These are phyloP conservation scores for Aspergillus kassunensis DNA, from an alignment of 495 filamentous ascomycete species.

Conservation along the genomic window DNA sequence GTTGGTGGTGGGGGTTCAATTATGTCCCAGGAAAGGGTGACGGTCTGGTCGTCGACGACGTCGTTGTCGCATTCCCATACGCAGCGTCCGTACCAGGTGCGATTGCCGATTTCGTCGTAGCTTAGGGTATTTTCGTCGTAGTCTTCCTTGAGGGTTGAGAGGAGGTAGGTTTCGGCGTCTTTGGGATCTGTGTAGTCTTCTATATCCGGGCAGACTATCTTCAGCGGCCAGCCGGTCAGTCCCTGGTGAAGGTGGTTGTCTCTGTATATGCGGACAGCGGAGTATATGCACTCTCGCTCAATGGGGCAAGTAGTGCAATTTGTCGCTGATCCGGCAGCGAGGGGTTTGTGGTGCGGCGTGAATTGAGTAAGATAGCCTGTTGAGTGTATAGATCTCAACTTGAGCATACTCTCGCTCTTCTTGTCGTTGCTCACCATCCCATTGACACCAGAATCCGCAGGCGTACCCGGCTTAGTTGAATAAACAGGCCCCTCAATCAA, in stretches of 20 bases:
- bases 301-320: slow-evolving; percentile 81
- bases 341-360: slow-evolving; percentile 66
- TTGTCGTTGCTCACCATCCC: too few relatives aligned
- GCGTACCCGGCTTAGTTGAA: slow-evolving; percentile 9
- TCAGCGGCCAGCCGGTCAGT: slow-evolving; percentile 73
- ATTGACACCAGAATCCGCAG: not conserved
- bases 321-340: slow-evolving; percentile 66
- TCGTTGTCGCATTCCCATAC: slow-evolving; percentile 91
- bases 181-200: slow-evolving; percentile 52
- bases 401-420: too few relatives aligned
- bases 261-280: slow-evolving; percentile 73
- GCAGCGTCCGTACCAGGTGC: slow-evolving; percentile 88
- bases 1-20: not conserved
- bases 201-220: slow-evolving; percentile 86
- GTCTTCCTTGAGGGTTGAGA: slow-evolving; percentile 55
- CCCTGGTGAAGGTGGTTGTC: slow-evolving; percentile 55
- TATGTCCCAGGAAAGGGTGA: slow-evolving; percentile 76
- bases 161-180: slow-evolving; percentile 27
- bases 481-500: slow-evolving; percentile 44
- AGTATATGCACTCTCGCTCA: slow-evolving; percentile 73
- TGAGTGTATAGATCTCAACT: slow-evolving; percentile 51
- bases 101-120: slow-evolving; percentile 48
- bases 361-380: slow-evolving; percentile 65
- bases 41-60: slow-evolving; percentile 83
- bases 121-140: slow-evolving; percentile 51